A percentile compares a stretch with the other conserved stretches of the same genome.
These are phyloP conservation scores for Zangia roseola DNA, from an alignment of 768 basidiomycete species.

Conservation along the genomic window DNA sequence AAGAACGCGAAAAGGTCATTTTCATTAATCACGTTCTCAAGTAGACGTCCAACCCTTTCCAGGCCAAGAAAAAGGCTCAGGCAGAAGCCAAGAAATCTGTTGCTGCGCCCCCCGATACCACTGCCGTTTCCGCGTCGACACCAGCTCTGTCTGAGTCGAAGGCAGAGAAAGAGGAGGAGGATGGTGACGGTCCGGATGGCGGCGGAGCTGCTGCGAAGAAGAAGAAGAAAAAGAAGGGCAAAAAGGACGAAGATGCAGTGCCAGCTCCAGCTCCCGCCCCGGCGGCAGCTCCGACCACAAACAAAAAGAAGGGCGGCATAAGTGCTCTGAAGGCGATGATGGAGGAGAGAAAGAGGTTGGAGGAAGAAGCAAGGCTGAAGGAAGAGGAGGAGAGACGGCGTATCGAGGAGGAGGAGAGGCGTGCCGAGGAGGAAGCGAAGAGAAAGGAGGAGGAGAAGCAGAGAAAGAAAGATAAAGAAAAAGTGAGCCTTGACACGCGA, in stretches of 20 bases:
- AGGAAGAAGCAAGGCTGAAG: conserved; percentile 73
- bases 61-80: conserved; percentile 82
- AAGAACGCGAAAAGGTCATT: conserved; percentile 89
- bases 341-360: conserved; percentile 86
- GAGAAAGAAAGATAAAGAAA: conserved; percentile 85
- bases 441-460: conserved; percentile 82
- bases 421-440: conserved; percentile 71
- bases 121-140: conserved; percentile 6
- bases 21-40: conserved; percentile 1
- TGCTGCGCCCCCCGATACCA: conserved; percentile 31
- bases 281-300: conserved; percentile 36
- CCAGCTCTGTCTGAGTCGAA: conserved; percentile 30
- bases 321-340: conserved; percentile 85
- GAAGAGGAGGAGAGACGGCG: conserved; percentile 78
- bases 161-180: conserved; percentile 52
- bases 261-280: conserved; percentile 34
- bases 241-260: conserved; percentile 73
- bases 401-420: conserved; percentile 88
- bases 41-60: conserved; percentile 13
- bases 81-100: conserved; percentile 76
- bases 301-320: conserved; percentile 78
- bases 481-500: conserved; percentile 42
- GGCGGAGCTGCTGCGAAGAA: conserved; percentile 59
- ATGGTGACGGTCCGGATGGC: conserved; percentile 60
- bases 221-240: conserved; percentile 80